A percentile compares a stretch with the other conserved stretches of the same genome.
phyloP scores from a whole-genome alignment of 768 basidiomycete species.

The Calocybe indica region DNA sequence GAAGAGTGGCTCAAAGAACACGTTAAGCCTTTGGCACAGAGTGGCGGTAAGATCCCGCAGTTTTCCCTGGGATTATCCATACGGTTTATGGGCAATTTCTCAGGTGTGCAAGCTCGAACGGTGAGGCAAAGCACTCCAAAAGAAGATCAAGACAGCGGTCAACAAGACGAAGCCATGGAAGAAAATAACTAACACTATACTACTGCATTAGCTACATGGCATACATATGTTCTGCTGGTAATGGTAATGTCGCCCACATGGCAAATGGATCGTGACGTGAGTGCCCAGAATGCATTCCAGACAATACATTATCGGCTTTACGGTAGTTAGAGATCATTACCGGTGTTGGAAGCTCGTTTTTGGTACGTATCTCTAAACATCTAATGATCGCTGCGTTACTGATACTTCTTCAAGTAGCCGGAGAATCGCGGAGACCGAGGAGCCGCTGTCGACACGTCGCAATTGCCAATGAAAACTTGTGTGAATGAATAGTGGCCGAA shows the following conservation, averaged over 20 bases:
- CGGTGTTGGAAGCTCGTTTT: too few relatives aligned
- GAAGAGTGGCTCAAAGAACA: slow-evolving; percentile 89
- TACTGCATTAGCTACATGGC: background rate
- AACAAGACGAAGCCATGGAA: slow-evolving; percentile 58
- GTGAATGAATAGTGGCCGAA: background rate
- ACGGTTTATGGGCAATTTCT: slow-evolving; percentile 3
- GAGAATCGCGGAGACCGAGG: too few relatives aligned
- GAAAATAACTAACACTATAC: slow-evolving; percentile 19
- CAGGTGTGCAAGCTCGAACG: slow-evolving; percentile 53
- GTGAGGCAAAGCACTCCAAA: slow-evolving; percentile 22
- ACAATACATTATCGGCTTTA: too few relatives aligned
- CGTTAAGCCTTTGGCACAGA: slow-evolving; percentile 70
- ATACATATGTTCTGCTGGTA: slow-evolving; percentile 6
- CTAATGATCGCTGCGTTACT: too few relatives aligned
- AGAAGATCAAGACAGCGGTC: slow-evolving; percentile 22
- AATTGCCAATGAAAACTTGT: background rate
- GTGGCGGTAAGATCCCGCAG: slow-evolving; percentile 49
- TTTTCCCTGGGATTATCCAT: slow-evolving; percentile 3
- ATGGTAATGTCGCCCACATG: slow-evolving; percentile 6
- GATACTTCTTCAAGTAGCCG: too few relatives aligned
- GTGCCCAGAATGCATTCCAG: background rate
- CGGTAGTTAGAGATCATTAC: too few relatives aligned
- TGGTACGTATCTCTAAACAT: too few relatives aligned
- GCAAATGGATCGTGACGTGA: slow-evolving; percentile 1
- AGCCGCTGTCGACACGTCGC: too few relatives aligned